These are phyloP conservation scores for Colletotrichum sp. DNA, from an alignment of 2,329 filamentous ascomycete species.

Conservation along the genomic window DNA sequence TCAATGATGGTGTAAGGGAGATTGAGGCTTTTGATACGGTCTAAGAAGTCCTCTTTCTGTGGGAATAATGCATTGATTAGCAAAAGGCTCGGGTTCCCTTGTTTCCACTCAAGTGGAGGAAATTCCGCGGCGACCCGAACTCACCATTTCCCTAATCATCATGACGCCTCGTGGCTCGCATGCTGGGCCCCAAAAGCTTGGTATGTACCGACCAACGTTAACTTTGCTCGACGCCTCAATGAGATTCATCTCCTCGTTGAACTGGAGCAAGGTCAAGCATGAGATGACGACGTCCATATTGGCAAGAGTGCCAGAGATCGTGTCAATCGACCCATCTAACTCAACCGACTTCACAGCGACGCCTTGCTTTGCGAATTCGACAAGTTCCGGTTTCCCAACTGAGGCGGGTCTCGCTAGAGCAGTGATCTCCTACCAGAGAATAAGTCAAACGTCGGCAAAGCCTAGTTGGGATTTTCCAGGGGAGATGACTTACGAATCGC, in stretches of 20 bases:
- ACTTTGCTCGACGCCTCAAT: neutral
- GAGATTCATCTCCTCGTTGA: neutral
- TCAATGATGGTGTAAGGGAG: neutral
- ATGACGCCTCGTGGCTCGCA: neutral
- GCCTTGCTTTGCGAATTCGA: neutral
- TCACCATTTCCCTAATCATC: neutral
- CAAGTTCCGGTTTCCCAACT: neutral
- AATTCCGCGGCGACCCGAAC: neutral
- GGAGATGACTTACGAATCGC: neutral
- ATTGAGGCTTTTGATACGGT: neutral
- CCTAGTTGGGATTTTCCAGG: accelerated
- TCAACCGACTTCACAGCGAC: neutral
- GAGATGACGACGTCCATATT: neutral
- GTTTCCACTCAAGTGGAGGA: neutral
- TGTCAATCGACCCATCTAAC: accelerated
- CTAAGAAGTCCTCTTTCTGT: neutral
- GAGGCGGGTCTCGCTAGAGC: neutral
- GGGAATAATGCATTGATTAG: neutral
- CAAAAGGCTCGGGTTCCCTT: neutral
- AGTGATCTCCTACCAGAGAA: accelerated
- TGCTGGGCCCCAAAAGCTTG: neutral
- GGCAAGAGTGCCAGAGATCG: accelerated
- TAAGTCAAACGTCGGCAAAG: accelerated
- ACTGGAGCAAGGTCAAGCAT: neutral
- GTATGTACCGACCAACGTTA: neutral